Evolutionary conservation across 2,329 filamentous ascomycete species (phyloP).

Genomic region (Calonectria pauciramosa): DNA sequence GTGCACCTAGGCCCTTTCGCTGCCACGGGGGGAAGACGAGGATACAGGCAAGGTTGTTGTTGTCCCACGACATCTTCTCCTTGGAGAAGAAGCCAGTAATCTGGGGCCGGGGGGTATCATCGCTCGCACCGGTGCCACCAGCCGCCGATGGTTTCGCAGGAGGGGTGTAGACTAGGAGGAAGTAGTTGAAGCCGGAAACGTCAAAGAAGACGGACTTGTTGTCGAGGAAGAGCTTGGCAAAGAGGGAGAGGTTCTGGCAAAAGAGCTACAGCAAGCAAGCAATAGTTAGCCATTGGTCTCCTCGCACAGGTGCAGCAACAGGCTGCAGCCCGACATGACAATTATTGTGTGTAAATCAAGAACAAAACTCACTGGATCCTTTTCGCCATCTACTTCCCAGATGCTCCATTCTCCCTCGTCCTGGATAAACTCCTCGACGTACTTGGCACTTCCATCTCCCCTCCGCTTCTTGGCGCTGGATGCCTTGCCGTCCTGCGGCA

Average conservation of each 20-base stretch:
- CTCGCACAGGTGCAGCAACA: background rate
- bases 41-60: conserved; percentile 97
- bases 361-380: conserved; percentile 72
- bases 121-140: conserved; percentile 15
- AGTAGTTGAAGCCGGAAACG: conserved; percentile 94
- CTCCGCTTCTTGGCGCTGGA: conserved; percentile 55
- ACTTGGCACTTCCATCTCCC: conserved; percentile 52
- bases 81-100: conserved; percentile 99
- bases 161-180: conserved; percentile 84
- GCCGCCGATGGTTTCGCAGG: conserved; percentile 41
- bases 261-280: conserved; percentile 71
- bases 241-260: conserved; percentile 94
- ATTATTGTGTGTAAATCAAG: background rate
- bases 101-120: conserved; percentile 53
- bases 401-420: conserved; percentile 85
- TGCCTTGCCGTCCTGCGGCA: conserved; percentile 49
- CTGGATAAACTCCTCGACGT: conserved; percentile 59
- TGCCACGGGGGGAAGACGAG: conserved; percentile 97
- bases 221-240: conserved; percentile 97
- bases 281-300: conserved; percentile 23
- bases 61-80: conserved; percentile 99
- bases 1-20: conserved; percentile 85
- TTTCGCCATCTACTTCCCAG: conserved; percentile 93
- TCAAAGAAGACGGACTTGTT: conserved; percentile 99
- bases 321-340: background rate